A percentile compares a stretch with the other conserved stretches of the same genome.
phyloP scores from a whole-genome alignment of 2,329 filamentous ascomycete genomes.

The Neofusicoccum kwambonambiense region DNA sequence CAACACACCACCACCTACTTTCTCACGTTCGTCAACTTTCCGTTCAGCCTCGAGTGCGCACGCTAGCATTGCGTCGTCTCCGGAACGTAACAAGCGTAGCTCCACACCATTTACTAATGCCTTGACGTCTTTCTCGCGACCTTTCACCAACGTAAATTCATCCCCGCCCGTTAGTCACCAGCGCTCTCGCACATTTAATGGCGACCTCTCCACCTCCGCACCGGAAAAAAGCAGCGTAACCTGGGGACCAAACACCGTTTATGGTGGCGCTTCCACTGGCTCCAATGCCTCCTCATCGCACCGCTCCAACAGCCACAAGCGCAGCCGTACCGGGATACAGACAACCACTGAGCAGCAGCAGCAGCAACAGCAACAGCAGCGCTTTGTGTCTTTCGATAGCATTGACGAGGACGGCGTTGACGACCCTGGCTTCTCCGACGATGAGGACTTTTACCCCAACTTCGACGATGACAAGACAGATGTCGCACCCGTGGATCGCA shows the following conservation, averaged over 20 bases:
- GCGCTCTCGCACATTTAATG: conserved; percentile 23
- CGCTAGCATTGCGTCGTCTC: conserved; percentile 44
- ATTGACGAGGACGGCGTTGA: not conserved
- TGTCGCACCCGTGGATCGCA: not conserved
- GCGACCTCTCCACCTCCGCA: conserved; percentile 42
- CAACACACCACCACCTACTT: conserved; percentile 49
- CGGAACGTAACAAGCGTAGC: conserved; percentile 35
- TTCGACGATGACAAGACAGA: conserved; percentile 2
- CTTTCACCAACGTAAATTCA: conserved; percentile 37
- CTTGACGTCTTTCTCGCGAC: conserved; percentile 40
- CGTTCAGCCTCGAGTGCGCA: conserved; percentile 37
- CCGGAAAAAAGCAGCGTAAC: conserved; percentile 43
- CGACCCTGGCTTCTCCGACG: not conserved
- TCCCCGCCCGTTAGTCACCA: conserved; percentile 38
- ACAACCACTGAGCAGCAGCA: not conserved
- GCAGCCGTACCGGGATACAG: not conserved
- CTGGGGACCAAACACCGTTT: conserved; percentile 47
- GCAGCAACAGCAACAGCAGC: not conserved
- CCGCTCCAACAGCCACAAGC: conserved; percentile 7
- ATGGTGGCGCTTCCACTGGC: conserved; percentile 19
- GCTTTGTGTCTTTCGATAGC: not conserved
- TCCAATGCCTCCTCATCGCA: not conserved
- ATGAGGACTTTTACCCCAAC: not conserved
- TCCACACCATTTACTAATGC: conserved; percentile 42
- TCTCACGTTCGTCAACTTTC: conserved; percentile 40